A percentile compares a stretch with the other conserved stretches of the same genome.
phyloP scores from a whole-genome alignment of 208 protist species.

The Entamoeba moshkovskii region DNA sequence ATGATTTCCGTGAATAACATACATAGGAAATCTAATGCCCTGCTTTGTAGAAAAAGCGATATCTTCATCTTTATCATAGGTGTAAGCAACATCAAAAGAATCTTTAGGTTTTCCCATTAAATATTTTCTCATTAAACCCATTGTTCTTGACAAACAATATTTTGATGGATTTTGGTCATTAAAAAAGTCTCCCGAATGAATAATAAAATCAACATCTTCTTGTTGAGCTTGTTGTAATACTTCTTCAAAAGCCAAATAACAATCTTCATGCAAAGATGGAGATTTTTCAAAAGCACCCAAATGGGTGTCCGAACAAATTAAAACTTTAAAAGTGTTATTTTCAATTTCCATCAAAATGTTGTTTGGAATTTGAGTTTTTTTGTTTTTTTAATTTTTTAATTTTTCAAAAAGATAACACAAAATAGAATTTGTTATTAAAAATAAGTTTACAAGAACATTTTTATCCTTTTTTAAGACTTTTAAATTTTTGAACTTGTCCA shows the following conservation, averaged over 20 bases:
- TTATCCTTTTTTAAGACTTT: too few species aligned
- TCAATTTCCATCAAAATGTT: not conserved
- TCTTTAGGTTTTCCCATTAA: not conserved
- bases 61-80: not conserved
- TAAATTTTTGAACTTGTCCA: too few species aligned
- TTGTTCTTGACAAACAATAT: not conserved
- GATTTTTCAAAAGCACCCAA: not conserved
- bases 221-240: not conserved
- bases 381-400: too few species aligned
- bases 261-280: not conserved
- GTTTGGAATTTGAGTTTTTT: not conserved
- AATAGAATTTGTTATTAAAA: too few species aligned
- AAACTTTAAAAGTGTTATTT: not conserved
- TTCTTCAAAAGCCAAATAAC: slow-evolving; percentile 6
- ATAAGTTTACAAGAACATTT: too few species aligned
- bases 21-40: slow-evolving; percentile 7
- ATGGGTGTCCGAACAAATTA: not conserved
- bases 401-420: too few species aligned
- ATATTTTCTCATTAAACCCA: not conserved
- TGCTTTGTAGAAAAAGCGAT: not conserved
- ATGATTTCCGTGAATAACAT: slow-evolving; percentile 13
- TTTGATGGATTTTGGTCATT: slow-evolving; percentile 5
- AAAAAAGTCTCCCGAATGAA: slow-evolving; percentile 18
- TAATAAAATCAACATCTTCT: slow-evolving; percentile 11
- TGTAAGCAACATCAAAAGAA: not conserved